These are phyloP conservation scores for Fusarium robinianum DNA, from an alignment of 2,329 filamentous ascomycete genomes.

Conservation along the genomic window DNA sequence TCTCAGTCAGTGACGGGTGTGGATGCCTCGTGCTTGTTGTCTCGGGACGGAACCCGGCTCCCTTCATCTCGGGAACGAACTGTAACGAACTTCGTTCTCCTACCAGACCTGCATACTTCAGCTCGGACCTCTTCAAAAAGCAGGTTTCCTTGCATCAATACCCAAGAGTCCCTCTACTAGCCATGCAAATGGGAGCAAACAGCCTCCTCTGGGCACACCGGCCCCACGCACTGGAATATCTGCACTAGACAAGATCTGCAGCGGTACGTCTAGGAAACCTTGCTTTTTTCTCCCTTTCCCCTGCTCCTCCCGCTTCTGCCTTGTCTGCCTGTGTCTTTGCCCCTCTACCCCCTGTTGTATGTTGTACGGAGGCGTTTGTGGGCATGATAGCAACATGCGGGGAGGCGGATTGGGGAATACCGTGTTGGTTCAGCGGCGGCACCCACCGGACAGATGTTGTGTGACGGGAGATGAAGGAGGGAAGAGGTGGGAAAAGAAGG, in stretches of 20 bases:
- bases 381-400: constrained; percentile 3
- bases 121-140: constrained; percentile 19
- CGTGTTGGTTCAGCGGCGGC: constrained; percentile 13
- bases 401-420: constrained; percentile 5
- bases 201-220: constrained; percentile 10
- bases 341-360: no score
- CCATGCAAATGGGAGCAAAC: constrained; percentile 32
- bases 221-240: constrained; percentile 17
- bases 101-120: no score
- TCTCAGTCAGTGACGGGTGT: no score
- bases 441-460: constrained; percentile 2
- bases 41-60: no score
- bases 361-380: not conserved
- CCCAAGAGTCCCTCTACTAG: constrained; percentile 9
- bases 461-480: constrained; percentile 11
- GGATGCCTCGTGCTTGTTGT: no score
- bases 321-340: no score
- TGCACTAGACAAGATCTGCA: constrained; percentile 13
- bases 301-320: not conserved
- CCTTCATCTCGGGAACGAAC: no score
- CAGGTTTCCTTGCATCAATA: constrained; percentile 23
- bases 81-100: no score
- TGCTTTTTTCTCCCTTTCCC: constrained; percentile 7
- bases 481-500: constrained; percentile 4
- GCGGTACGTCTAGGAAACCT: constrained; percentile 7